Percentiles rank a stretch among this genome's conserved stretches.
Evolutionary conservation across 805 yeast genomes (phyloP).

Genomic region (Sugiyamaella floridensis): DNA sequence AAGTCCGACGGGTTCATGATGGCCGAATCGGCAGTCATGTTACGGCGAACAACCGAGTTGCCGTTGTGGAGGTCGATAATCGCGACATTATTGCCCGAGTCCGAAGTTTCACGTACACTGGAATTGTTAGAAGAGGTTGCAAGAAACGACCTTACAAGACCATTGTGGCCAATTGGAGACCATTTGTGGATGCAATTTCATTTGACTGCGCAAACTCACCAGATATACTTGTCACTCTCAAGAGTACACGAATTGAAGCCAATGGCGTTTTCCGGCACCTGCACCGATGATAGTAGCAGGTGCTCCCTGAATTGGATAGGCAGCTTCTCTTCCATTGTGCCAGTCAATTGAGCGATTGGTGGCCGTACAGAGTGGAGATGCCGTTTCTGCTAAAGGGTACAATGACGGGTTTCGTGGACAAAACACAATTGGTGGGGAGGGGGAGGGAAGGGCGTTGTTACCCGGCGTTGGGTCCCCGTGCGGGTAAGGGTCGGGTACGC

Average conservation of each 20-base stretch:
- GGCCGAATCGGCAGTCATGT: constrained; percentile 96
- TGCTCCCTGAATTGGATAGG: constrained; percentile 97
- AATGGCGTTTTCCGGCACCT: constrained; percentile 76
- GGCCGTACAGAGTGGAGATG: neutral
- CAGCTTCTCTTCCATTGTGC: constrained; percentile 26
- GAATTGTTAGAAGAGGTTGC: constrained; percentile 3
- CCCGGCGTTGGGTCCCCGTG: neutral
- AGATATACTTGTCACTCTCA: constrained; percentile 86
- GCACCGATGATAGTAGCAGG: constrained; percentile 78
- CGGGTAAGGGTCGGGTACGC: too few relatives aligned
- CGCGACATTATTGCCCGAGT: constrained; percentile 69
- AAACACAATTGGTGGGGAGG: neutral
- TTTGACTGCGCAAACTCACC: constrained; percentile 37
- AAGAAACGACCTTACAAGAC: too few relatives aligned
- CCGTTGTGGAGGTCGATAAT: constrained; percentile 77
- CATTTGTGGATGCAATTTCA: too few relatives aligned
- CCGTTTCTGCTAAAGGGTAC: neutral
- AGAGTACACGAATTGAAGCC: constrained; percentile 92
- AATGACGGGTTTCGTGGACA: neutral
- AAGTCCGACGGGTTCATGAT: constrained; percentile 89
- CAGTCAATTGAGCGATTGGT: neutral
- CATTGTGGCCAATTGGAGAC: too few relatives aligned
- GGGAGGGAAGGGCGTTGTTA: neutral
- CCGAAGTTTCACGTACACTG: constrained; percentile 37
- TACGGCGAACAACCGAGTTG: constrained; percentile 77